These are phyloP conservation scores for Eruca vesicaria DNA, from an alignment of 441 rosid genomes.

Conservation along the genomic window DNA sequence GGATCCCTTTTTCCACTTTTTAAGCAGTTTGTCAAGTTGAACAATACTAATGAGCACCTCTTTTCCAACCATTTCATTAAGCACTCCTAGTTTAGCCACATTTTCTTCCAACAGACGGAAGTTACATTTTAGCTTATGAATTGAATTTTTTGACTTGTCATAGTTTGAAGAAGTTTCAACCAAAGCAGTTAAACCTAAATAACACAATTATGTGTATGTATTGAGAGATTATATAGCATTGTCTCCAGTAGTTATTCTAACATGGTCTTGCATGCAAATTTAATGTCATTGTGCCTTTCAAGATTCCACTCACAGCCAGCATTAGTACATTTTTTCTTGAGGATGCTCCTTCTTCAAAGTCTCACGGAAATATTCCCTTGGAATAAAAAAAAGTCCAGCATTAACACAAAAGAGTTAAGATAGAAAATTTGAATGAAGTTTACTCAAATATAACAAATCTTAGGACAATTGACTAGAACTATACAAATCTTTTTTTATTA, in stretches of 20 bases:
- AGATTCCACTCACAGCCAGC: not conserved
- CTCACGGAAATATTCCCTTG: not conserved
- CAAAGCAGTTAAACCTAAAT: not conserved
- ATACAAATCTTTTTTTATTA: too few species aligned
- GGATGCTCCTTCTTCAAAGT: not conserved
- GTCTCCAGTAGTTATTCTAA: not conserved
- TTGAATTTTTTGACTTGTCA: too few species aligned
- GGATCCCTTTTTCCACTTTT: too few species aligned
- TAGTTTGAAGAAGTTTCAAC: too few species aligned
- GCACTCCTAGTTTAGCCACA: not conserved
- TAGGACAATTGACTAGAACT: too few species aligned
- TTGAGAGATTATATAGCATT: not conserved
- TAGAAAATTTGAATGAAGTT: not conserved
- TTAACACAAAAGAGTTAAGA: not conserved
- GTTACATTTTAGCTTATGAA: slow-evolving; percentile 1
- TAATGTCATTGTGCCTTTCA: not conserved
- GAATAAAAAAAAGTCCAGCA: not conserved
- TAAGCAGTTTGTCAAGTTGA: not conserved
- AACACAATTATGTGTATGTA: not conserved
- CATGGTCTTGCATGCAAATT: not conserved
- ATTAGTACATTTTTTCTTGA: not conserved
- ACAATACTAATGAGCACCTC: not conserved
- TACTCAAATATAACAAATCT: too few species aligned
- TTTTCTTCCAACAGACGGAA: not conserved
- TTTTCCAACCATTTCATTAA: not conserved